Base-by-base conservation (phyloP, 805 yeast genomes). In the Ogataea henricii region DNA sequence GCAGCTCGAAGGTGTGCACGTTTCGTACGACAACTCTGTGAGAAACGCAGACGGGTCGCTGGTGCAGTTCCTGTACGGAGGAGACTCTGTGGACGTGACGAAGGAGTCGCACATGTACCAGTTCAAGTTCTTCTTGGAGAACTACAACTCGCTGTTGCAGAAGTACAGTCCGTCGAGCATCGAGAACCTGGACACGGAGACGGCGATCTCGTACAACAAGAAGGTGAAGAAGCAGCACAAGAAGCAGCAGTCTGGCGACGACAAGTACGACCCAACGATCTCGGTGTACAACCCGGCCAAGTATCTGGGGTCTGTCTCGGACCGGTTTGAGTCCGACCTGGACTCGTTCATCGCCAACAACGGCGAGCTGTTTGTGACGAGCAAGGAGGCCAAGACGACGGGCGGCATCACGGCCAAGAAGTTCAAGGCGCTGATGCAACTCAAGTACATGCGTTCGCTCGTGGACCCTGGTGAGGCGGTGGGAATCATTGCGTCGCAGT, bases 401-500 rank as follows among this genome's bases (percentile, higher is more conserved):
- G 77, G 79, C 40, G 81, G 79, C 36, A 61, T 87, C 41, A 81
- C 84, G 20, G 81, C 81, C 53, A 87, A 87, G 82, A 88, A 87
- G 67, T 95, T 95, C 81, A 82, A 88, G 68, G 96, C 97, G 3
- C 78, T 94, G 64, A 95, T 95, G 99, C 97, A 92, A 73, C 78
- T 94, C 74, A 95, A 95, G 72, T 94, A 94, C 71, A 94, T 92
- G 97, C 86, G 96, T 63, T 90, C 98, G 9, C 75, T 91, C 56
- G 84, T 94, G 46, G 81, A 89, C 61, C 98, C 99, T 4, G 99
- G 99, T 67, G 99, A 94, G 69, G 83, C 97, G 43, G 98, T 94
- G 46, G 99, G 99, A 72, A 91, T 94, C 63, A 85, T 95, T 72
- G 99, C 99, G 6, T 87, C 97, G 18, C 98, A 94, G 72, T 90